Conservation (phyloP, 2,329 filamentous ascomycete species). For the Sarocladium oryzae region DNA sequence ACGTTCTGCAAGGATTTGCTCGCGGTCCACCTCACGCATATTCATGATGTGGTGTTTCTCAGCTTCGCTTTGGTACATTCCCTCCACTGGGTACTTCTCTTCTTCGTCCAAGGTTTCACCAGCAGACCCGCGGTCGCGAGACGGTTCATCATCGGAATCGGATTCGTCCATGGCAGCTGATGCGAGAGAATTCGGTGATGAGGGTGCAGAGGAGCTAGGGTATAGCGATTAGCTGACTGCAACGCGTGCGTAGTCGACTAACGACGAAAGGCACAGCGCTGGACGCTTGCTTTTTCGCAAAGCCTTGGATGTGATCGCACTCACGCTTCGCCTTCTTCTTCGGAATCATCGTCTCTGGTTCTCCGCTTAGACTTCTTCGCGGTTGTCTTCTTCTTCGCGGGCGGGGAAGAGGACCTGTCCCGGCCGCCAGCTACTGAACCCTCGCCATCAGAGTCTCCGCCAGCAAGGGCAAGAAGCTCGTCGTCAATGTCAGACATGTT, state of each 20-base stretch:
- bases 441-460: conserved; percentile 63
- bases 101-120: conserved; percentile 44
- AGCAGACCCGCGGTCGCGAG: conserved; percentile 23
- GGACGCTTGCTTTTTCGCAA: background rate
- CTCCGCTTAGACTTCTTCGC: conserved; percentile 44
- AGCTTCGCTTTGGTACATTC: conserved; percentile 67
- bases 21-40: conserved; percentile 85
- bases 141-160: conserved; percentile 52
- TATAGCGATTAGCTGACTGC: background rate
- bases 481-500: conserved; percentile 87
- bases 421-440: conserved; percentile 44
- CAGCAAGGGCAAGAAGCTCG: conserved; percentile 87
- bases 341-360: conserved; percentile 33
- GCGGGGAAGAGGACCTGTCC: conserved; percentile 44
- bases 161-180: conserved; percentile 90
- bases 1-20: conserved; percentile 83
- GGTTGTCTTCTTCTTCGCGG: conserved; percentile 25
- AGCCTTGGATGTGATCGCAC: conserved; percentile 15
- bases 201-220: background rate
- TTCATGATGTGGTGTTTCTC: conserved; percentile 76
- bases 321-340: conserved; percentile 59
- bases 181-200: conserved; percentile 66
- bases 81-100: conserved; percentile 76
- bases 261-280: background rate
- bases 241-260: background rate